These are phyloP conservation scores for Calycina marina DNA, from an alignment of 2,329 filamentous ascomycete species.

Conservation along the genomic window DNA sequence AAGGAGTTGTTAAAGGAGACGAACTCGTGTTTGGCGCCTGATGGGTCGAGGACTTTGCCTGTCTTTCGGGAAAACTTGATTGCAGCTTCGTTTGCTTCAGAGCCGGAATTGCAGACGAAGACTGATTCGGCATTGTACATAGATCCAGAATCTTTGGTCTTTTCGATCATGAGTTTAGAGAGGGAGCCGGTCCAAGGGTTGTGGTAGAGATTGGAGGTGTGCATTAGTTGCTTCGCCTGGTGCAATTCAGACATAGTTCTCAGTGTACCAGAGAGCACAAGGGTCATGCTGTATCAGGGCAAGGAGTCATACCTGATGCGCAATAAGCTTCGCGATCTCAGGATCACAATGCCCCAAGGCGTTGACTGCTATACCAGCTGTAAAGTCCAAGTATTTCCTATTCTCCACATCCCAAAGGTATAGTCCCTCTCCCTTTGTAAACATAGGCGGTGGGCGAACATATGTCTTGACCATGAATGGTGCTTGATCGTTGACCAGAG, in stretches of 20 bases:
- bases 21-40: slow-evolving; percentile 63
- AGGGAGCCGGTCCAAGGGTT: slow-evolving; percentile 90
- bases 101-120: slow-evolving; percentile 93
- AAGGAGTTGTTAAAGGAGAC: slow-evolving; percentile 88
- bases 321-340: slow-evolving; percentile 58
- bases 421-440: slow-evolving; percentile 74
- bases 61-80: slow-evolving; percentile 94
- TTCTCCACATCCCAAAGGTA: slow-evolving; percentile 87
- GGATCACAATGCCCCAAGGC: slow-evolving; percentile 80
- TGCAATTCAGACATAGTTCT: too few relatives aligned
- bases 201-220: slow-evolving; percentile 93
- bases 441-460: slow-evolving; percentile 76
- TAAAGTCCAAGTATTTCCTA: slow-evolving; percentile 83
- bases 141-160: slow-evolving; percentile 62
- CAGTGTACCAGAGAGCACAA: too few relatives aligned
- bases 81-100: slow-evolving; percentile 93
- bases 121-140: slow-evolving; percentile 71
- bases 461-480: slow-evolving; percentile 96
- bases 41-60: slow-evolving; percentile 60
- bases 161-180: slow-evolving; percentile 70
- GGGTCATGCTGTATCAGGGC: too few relatives aligned
- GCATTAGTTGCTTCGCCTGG: slow-evolving; percentile 61
- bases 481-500: slow-evolving; percentile 59
- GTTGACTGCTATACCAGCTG: slow-evolving; percentile 91
- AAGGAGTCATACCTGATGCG: slow-evolving; percentile 55